Conservation (phyloP, 2,329 filamentous ascomycete genomes). For the Pseudogymnoascus sp. region DNA sequence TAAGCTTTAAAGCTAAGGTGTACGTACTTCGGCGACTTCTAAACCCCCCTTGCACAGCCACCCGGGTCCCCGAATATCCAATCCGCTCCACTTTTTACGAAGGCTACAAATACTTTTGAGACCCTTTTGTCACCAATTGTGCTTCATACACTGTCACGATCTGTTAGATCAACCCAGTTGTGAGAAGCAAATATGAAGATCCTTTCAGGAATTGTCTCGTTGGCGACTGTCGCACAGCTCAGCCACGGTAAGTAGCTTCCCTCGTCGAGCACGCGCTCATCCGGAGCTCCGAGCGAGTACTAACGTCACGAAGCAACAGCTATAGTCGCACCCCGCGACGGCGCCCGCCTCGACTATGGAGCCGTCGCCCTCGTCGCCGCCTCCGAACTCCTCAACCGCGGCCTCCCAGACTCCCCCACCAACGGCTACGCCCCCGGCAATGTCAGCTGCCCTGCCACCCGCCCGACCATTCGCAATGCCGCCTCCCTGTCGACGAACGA, state of each 20-base stretch:
- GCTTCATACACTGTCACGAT: neutral
- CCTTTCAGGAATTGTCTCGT: neutral
- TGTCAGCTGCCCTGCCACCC: slow-evolving; percentile 62
- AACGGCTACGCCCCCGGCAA: slow-evolving; percentile 65
- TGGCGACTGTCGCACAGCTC: neutral
- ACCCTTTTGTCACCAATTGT: neutral
- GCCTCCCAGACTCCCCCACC: slow-evolving; percentile 33
- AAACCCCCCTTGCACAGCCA: neutral
- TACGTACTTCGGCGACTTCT: neutral
- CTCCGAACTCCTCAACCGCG: slow-evolving; percentile 21
- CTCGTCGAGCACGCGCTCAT: neutral
- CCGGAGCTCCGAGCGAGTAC: neutral
- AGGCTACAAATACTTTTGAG: neutral
- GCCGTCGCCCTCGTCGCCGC: slow-evolving; percentile 22
- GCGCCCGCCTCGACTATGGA: slow-evolving; percentile 14
- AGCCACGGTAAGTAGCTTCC: neutral
- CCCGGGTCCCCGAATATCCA: neutral
- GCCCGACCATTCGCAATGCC: slow-evolving; percentile 63
- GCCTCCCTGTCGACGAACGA: slow-evolving; percentile 60
- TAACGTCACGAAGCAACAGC: neutral
- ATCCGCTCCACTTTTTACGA: neutral
- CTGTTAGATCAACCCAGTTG: neutral
- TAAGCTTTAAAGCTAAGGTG: slow-evolving; percentile 6
- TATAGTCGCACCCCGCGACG: neutral
- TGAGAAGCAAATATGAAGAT: neutral